phyloP scores from a whole-genome alignment of 2,329 filamentous ascomycete genomes.

The Cytospora leucostoma region DNA sequence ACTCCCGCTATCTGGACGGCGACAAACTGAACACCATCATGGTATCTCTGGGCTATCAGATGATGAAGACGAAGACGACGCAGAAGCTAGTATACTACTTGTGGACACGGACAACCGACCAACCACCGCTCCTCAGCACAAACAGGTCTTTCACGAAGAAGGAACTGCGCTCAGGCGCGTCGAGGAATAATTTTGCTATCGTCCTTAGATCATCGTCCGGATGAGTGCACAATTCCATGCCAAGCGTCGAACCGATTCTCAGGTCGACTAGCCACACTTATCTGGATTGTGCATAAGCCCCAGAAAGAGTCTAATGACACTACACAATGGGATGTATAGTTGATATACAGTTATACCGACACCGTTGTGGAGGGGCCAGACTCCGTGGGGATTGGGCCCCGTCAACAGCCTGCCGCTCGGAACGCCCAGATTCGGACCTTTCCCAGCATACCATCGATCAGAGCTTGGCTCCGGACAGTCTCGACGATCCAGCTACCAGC shows the following conservation, averaged over 20 bases:
- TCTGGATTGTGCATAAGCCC: constrained; percentile 7
- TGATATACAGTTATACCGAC: neutral
- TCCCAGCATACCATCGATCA: constrained; percentile 5
- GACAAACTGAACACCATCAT: constrained; percentile 71
- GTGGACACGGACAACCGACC: constrained; percentile 59
- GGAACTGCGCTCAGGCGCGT: constrained; percentile 72
- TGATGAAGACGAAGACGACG: constrained; percentile 69
- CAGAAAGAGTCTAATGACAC: neutral
- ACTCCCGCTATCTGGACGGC: constrained; percentile 87
- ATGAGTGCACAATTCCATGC: constrained; percentile 7
- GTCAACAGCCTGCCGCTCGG: constrained; percentile 15
- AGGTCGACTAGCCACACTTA: neutral
- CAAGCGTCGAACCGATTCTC: neutral
- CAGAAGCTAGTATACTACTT: constrained; percentile 86
- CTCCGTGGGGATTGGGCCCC: neutral
- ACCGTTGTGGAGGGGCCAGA: constrained; percentile 24
- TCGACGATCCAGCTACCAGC: constrained; percentile 5
- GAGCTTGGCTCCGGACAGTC: constrained; percentile 15
- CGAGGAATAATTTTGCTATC: constrained; percentile 90
- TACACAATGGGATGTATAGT: neutral
- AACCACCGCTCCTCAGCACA: constrained; percentile 28
- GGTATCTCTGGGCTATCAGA: constrained; percentile 70
- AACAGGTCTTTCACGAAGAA: constrained; percentile 63
- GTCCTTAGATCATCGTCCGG: constrained; percentile 50
- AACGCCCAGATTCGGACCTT: constrained; percentile 14